Base-by-base conservation (phyloP, 2,329 filamentous ascomycete species). In the Colletotrichum echinochloae region DNA sequence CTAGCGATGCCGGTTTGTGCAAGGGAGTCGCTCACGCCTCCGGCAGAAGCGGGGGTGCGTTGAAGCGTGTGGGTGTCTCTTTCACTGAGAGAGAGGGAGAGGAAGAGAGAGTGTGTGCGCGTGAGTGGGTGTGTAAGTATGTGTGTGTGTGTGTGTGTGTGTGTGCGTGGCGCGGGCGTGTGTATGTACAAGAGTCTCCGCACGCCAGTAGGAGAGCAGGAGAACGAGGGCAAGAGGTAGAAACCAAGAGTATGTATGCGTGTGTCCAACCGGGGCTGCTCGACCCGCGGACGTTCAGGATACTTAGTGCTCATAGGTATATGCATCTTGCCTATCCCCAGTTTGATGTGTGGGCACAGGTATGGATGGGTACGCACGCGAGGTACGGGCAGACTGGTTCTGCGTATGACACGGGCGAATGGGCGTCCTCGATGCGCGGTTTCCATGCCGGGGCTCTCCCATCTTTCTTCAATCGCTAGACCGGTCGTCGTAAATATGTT, bases 31-130 rank as follows among this genome's bases (percentile, higher is more conserved):
- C 56, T 65, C 63, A 54, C 63, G 60, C 60, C 39, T 63, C 62
- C 72, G 72, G 71, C 71, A 73, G 71, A 73, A 71, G 61, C 65
- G 70, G 72, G 70, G 72, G 64, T 41, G 63, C 37, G 26, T 39
- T 67, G 48, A 39, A 52, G 60, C 23, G 65, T 61, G 46, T 54
- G 55, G 51, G 48, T 30, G 14, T 46, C 44, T 46, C 44, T n/a
- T 9, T 44, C 7, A 2, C 18, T 41, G n/a, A n/a, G n/a, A n/a
- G n/a, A n/a, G n/a, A n/a, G n/a, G n/a, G n/a, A n/a, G n/a, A n/a
- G n/a, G n/a, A n/a, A n/a, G n/a, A n/a, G n/a, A n/a, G n/a, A n/a
- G 41, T 60, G 56, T 11, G 12, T 60, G 48, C 26, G 48, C 26
- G 60, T 18, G 49, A 48, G 33, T 57, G 52, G 39, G 59, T 67